Base-by-base conservation (phyloP, 768 basidiomycete genomes). In the Rhodosporidiobolus sp. region DNA sequence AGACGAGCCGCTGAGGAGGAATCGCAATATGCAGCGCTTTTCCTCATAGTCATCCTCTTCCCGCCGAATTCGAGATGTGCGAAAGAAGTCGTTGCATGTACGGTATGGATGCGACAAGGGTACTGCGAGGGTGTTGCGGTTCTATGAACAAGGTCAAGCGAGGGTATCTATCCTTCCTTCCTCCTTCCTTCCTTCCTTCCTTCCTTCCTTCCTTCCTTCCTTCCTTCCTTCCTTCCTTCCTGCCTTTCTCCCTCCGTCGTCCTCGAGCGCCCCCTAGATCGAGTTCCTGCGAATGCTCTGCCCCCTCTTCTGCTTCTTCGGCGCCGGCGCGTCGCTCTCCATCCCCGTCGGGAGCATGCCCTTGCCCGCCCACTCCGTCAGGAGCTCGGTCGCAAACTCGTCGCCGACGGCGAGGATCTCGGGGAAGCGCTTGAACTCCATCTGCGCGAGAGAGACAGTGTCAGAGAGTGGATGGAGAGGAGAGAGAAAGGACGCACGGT, bases 361-460 rank as follows among this genome's bases (percentile, higher is more conserved):
- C 76, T 95, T 90, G 24, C 88, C 88, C 60, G 91, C 88, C 86
- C 92, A 89, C 75, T 88, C 86, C 63, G 86, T 85, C 35, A 99
- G 80, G 67, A 89, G 86, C 61, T 88, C 85, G 77, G 88, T 81
- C 1, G 90, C 88, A 5, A 89, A 89, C 12, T 84, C 79, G 77
- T 93, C 90, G 0, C 95, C 96, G 78, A 88, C 89, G 77, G 86
- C 86, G 78, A 89, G 85, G 34, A 99, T 89, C 81, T 97, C 92
- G 74, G 90, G 89, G 77, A 91, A 80, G 35, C 74, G 72, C 34
- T 73, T 76, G 73, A 79, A 80, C 32, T 79, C 78, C 79, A 78
- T 77, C 65, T 57, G 52, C 43, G 35, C 2, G 28, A 22, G n/a
- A 28, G 26, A n/a, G n/a, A n/a, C n/a, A n/a, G 26, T n/a, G 11